A percentile compares a stretch with the other conserved stretches of the same genome.
Conservation (phyloP, 495 filamentous ascomycete species). For the Trypethelium eluteriae region DNA sequence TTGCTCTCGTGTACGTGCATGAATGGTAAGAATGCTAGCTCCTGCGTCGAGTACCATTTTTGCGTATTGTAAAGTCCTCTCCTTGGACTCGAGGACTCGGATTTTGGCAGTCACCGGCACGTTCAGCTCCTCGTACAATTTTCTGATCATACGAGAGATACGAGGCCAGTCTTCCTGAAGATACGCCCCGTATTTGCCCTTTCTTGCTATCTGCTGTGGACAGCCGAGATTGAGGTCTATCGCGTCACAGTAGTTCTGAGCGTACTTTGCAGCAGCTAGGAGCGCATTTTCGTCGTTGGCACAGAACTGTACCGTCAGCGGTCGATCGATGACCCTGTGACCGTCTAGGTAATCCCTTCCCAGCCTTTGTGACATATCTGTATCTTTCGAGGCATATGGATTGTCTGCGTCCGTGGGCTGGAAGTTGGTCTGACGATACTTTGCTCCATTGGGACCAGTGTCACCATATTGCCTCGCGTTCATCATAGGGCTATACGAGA, state of each 20-base stretch:
- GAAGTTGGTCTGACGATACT: constrained; percentile 70
- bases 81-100: constrained; percentile 75
- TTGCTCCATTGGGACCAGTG: constrained; percentile 37
- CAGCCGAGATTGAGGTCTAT: constrained; percentile 98
- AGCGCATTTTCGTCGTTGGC: constrained; percentile 77
- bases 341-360: constrained; percentile 63
- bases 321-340: constrained; percentile 71
- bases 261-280: constrained; percentile 64
- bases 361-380: constrained; percentile 16
- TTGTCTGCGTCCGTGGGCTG: neutral
- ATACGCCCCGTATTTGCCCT: constrained; percentile 87
- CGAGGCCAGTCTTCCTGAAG: constrained; percentile 86
- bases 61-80: constrained; percentile 83
- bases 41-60: constrained; percentile 80
- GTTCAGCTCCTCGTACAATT: constrained; percentile 58
- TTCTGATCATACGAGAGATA: constrained; percentile 71
- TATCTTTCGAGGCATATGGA: constrained; percentile 13
- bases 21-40: constrained; percentile 85
- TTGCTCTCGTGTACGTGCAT: constrained; percentile 81
- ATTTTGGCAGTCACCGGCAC: constrained; percentile 94
- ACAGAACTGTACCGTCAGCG: constrained; percentile 94
- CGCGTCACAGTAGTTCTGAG: constrained; percentile 80
- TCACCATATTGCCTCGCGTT: constrained; percentile 80
- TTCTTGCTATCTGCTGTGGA: constrained; percentile 87
- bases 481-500: constrained; percentile 92